Evolutionary conservation across 257 asterid genomes (phyloP), one percentile per base, ranked within the genome.

Genomic region (Ligustrum vulgare): DNA sequence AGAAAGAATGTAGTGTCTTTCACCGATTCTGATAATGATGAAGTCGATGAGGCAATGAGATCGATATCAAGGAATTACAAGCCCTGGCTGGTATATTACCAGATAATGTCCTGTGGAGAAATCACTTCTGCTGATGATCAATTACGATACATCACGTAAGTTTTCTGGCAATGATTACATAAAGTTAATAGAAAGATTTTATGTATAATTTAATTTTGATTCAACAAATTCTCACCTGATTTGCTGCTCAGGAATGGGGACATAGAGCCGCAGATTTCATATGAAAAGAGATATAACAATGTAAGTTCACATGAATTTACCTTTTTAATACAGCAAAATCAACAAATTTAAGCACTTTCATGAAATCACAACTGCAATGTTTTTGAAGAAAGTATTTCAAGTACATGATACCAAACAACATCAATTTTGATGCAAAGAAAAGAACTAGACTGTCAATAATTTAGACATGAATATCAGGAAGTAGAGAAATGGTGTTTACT

Each of bases 31-130:
- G 89, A 77, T 33, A 84, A 85, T 31, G 81, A 72, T 8, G 75
- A 73, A 72, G 75, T 64, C 62, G 86, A 78, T 41, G 89, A 82
- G 31, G 85, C 62, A 65, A 84, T 94, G 86, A 84, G 83, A 74
- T 80, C 86, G 84, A 87, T 94, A 75, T 96, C 92, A 0, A 78
- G 77, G 76, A 86, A 86, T 3, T 94, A 83, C 64, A 92, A 89
- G 87, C 97, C 97, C 0, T 92, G 97, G 94, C 73, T 94, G 65
- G 80, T 88, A 88, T 94, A 94, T 67, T 90, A 92, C 75, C 94
- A 85, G 81, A 92, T 94, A 13, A 90, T 92, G 91, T 86, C 97
- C 12, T 56, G 74, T 31, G 81, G 81, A 22, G 79, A 85, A 43
- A 8, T 39, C 32, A n/a, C 75, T 70, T 43, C 66, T 41, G 69